Percentiles rank a stretch among this genome's conserved stretches.
Conservation (phyloP, 306 rosid species). For the Glycine latifolia region DNA sequence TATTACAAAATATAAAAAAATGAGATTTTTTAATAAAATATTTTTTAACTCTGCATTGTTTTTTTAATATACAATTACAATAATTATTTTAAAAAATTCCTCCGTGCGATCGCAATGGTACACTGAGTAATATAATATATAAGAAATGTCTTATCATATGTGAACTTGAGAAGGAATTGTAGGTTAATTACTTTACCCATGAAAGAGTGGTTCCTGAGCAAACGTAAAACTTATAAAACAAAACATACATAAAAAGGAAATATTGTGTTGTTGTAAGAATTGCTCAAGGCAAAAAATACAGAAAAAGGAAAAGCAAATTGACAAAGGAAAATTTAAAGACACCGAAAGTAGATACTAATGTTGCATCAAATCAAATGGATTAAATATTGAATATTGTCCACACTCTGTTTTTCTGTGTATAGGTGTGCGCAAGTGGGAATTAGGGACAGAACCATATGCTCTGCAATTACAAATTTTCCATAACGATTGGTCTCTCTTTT, state of each 20-base stretch:
- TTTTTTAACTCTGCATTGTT: no score
- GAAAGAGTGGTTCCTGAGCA: neutral
- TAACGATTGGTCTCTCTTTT: slow-evolving; percentile 60
- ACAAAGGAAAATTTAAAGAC: neutral
- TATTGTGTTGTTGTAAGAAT: neutral
- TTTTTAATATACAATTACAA: no score
- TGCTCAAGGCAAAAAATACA: slow-evolving; percentile 1
- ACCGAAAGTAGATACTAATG: slow-evolving; percentile 27
- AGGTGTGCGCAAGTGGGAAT: slow-evolving; percentile 50
- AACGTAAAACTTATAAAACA: neutral
- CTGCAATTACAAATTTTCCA: slow-evolving; percentile 43
- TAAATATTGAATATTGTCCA: slow-evolving; percentile 42
- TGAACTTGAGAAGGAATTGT: slow-evolving; percentile 20
- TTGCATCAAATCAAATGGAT: slow-evolving; percentile 1
- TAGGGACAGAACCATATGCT: slow-evolving; percentile 64
- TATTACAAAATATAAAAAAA: no score
- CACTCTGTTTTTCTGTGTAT: neutral
- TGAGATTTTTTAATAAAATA: no score
- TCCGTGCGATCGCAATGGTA: no score
- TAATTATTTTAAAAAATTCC: no score
- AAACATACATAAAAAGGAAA: no score
- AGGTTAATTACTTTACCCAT: neutral
- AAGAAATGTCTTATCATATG: neutral
- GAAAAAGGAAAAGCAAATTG: neutral
- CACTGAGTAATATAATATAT: no score